Evolutionary conservation across 305 asterid species (phyloP), one percentile per base, ranked within the genome.

Genomic region (Andrographis paniculata): DNA sequence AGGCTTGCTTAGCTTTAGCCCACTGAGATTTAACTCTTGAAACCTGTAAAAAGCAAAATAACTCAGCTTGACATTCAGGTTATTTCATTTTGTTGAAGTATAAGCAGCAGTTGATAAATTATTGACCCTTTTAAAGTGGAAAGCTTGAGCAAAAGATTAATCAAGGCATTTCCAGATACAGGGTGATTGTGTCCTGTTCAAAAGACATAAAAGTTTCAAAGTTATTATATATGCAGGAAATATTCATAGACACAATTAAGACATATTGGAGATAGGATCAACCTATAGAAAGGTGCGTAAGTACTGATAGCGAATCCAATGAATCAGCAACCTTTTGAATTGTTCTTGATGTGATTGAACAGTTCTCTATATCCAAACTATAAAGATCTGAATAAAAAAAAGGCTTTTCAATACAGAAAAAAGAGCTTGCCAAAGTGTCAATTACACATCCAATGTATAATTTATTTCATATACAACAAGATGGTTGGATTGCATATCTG

Each of bases 291-390:
- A 91, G 84, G 66, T 81, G 87, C 1, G 88, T 70, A 46, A 91
- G 86, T 22, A 64, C 75, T 44, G 94, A 78, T 56, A 61, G 81
- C 9, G 82, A 69, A 75, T 73, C 65, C 70, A 91, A 72, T 38
- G 96, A 77, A 56, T 87, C 99, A 57, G 96, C 87, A 70, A 87
- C 64, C 78, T 52, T 79, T 55, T 80, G 93, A 60, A 91, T 67
- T 42, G 96, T 83, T 70, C 94, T 75, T 50, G 99, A 87, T 38
- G 96, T 79, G 71, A 91, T 74, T 37, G 87, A 75, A 75, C 99
- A 91, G 61, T 77, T 71, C 66, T 74, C 96, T 42, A 91, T 70
- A 67, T 84, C 75, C 71, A 91, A 73, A 61, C 70, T 67, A 71
- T 87, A 91, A 51, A 91, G 96, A 66, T 88, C 96, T 91, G 81